phyloP scores from a whole-genome alignment of 164 flowering plant genomes.

The Umbilicus rupestris region DNA sequence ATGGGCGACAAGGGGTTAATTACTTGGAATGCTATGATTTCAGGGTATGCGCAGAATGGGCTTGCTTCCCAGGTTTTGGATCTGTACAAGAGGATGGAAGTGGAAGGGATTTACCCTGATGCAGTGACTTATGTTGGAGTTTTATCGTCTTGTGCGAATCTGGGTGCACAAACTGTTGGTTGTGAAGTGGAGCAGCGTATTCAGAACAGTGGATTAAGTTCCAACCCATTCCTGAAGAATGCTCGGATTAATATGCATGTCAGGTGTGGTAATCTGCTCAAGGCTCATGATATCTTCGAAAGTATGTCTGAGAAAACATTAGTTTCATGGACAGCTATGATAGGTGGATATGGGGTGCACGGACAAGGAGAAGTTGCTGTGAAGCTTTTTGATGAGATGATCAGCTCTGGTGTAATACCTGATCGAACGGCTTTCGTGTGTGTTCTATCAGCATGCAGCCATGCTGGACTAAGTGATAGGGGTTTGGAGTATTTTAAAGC shows the following conservation, averaged over 20 bases:
- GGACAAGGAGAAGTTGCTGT: conserved; percentile 25
- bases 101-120: conserved; percentile 42
- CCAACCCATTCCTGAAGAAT: conserved; percentile 46
- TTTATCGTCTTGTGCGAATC: conserved; percentile 67
- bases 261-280: conserved; percentile 7
- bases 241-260: conserved; percentile 59
- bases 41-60: conserved; percentile 82
- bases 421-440: conserved; percentile 23
- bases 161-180: conserved; percentile 61
- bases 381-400: conserved; percentile 24
- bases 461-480: conserved; percentile 29
- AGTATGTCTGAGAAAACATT: conserved; percentile 19
- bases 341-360: conserved; percentile 30
- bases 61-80: conserved; percentile 52
- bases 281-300: conserved; percentile 19
- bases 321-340: conserved; percentile 33
- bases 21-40: conserved; percentile 88
- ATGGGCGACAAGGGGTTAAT: conserved; percentile 58
- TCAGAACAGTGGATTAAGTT: conserved; percentile 25
- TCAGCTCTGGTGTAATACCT: conserved; percentile 17
- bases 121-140: conserved; percentile 63
- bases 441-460: conserved; percentile 40
- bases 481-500: conserved; percentile 31
- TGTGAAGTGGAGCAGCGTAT: conserved; percentile 45
- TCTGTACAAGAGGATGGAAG: conserved; percentile 51